Conservation (phyloP, 768 basidiomycete species). For the Inosperma sp. region DNA sequence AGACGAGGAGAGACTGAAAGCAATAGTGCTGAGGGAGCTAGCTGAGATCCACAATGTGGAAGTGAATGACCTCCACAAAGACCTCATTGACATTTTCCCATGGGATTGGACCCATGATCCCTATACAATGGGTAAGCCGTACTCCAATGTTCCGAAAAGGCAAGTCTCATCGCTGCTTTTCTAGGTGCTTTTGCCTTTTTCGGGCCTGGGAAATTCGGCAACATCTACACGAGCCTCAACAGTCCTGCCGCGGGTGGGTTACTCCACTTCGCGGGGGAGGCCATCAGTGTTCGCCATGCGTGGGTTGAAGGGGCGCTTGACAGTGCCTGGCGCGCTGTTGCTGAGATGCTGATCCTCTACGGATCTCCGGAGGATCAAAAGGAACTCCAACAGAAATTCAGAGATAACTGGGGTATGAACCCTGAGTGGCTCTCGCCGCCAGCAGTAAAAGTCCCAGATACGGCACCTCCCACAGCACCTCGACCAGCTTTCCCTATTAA, state of each 20-base stretch:
- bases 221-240: slow-evolving; percentile 29
- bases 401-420: not conserved
- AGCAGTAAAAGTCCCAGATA: too few relatives aligned
- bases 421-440: too few relatives aligned
- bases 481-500: too few relatives aligned
- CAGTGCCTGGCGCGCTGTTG: slow-evolving; percentile 33
- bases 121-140: too few relatives aligned
- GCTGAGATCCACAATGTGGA: slow-evolving; percentile 26
- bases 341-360: too few relatives aligned
- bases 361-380: slow-evolving; percentile 10
- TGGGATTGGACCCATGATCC: slow-evolving; percentile 35
- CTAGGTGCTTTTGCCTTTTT: slow-evolving; percentile 41
- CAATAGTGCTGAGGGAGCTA: slow-evolving; percentile 28
- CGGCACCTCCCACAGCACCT: too few relatives aligned
- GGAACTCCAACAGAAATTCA: slow-evolving; percentile 13
- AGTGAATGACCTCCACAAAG: slow-evolving; percentile 15
- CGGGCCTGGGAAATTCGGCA: slow-evolving; percentile 35
- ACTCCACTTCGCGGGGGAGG: slow-evolving; percentile 37
- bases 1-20: slow-evolving; percentile 12
- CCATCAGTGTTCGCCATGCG: slow-evolving; percentile 34
- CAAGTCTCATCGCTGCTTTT: too few relatives aligned
- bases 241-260: slow-evolving; percentile 27
- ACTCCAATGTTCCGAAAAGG: too few relatives aligned
- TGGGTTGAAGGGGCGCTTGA: slow-evolving; percentile 40
- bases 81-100: slow-evolving; percentile 22